Base-by-base conservation (phyloP, 2,329 filamentous ascomycete genomes). In the Aspergillus spinulosporus region DNA sequence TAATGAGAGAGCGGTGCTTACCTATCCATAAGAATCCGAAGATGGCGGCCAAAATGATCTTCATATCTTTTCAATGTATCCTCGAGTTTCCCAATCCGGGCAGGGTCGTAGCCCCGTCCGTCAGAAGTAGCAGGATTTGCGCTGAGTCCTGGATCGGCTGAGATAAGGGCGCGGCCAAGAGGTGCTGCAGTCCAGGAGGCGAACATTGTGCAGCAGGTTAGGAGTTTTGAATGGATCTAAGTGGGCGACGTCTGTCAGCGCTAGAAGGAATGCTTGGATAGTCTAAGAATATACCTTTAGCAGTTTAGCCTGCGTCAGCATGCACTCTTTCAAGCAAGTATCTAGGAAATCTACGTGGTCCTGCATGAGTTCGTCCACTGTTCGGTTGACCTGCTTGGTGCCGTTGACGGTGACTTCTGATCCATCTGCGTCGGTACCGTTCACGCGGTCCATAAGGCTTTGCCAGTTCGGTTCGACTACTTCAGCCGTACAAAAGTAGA, bases 391-490 rank as follows among this genome's bases (percentile, higher is more conserved):
- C 55, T 82, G 76, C 52, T 72, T 76, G 34, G 68, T 72, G 29
- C 70, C 74, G 60, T 69, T 76, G 54, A 67, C 68, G 5, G 69
- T 68, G 51, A 72, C 67, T 64, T 70, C 73, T 39, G 66, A 71
- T 6, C 68, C 66, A 58, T 74, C 65, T 6, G 76, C 77, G 60
- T 80, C 78, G 6, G 84, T 78, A 5, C 81, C 80, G 40, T 87
- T 88, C 4, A 97, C 81, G 32, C 90, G 83, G n/a, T 88, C 85
- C 91, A 97, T 97, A 59, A 99, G 85, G 47, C 87, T 88, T 63
- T 91, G 86, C 94, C 94, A 99, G 73, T 97, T 97, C 2, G 93
- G 94, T 73, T 99, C 94, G 53, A 99, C 95, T 52, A 99, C 94
- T 74, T 99, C 94, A 1, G 91, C 87, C 0, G 94, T 97, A 75